Evolutionary conservation across 208 protist species (phyloP).

Genomic region (Trypanosoma caninum): DNA sequence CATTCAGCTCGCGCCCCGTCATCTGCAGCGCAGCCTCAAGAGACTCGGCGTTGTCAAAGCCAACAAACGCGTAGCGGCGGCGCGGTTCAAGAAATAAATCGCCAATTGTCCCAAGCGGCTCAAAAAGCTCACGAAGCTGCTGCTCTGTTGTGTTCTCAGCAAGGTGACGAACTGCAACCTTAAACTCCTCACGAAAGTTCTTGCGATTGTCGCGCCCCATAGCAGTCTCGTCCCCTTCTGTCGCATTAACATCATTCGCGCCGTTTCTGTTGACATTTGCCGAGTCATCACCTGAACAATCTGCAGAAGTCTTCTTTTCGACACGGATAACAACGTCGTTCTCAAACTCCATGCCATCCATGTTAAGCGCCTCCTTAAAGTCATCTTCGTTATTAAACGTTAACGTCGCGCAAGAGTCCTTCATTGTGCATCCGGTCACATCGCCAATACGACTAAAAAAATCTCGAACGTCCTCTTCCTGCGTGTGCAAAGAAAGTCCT

Average conservation of each 20-base stretch:
- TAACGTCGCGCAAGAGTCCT: slow-evolving; percentile 20
- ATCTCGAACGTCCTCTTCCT: slow-evolving; percentile 51
- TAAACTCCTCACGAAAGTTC: slow-evolving; percentile 28
- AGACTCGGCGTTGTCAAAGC: slow-evolving; percentile 32
- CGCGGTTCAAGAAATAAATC: slow-evolving; percentile 43
- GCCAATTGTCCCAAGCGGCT: slow-evolving; percentile 34
- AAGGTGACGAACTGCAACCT: slow-evolving; percentile 44
- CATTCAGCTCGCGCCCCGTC: slow-evolving; percentile 19
- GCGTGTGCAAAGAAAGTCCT: slow-evolving; percentile 41
- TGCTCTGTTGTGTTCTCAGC: slow-evolving; percentile 25
- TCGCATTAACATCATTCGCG: slow-evolving; percentile 19
- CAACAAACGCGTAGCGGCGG: slow-evolving; percentile 48
- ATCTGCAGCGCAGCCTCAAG: slow-evolving; percentile 20
- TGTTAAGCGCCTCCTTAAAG: slow-evolving; percentile 31
- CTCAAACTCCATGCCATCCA: slow-evolving; percentile 35
- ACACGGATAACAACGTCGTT: slow-evolving; percentile 30
- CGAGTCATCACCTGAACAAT: background rate
- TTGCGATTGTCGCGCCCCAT: slow-evolving; percentile 12
- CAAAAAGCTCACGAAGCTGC: slow-evolving; percentile 50
- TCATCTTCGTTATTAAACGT: slow-evolving; percentile 35
- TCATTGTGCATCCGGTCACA: slow-evolving; percentile 39
- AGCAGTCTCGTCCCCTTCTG: slow-evolving; percentile 23
- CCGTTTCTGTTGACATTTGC: background rate
- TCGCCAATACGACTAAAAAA: slow-evolving; percentile 67
- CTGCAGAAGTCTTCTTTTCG: background rate